Evolutionary conservation across 2,329 filamentous ascomycete genomes (phyloP).

Genomic region (Calonectria pauciramosa): DNA sequence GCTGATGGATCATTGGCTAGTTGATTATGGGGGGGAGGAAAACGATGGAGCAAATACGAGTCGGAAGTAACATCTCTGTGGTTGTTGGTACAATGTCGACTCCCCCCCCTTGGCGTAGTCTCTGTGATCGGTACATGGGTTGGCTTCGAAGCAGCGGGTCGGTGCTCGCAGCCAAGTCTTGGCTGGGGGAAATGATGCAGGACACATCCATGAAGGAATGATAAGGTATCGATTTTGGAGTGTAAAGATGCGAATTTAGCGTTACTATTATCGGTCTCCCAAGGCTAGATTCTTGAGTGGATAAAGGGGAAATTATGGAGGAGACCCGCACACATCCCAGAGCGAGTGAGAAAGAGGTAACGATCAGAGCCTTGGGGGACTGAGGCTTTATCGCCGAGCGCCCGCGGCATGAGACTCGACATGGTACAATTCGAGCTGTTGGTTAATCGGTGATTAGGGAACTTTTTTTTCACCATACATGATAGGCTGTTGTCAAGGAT

Average conservation of each 20-base stretch:
- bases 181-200: conserved; percentile 23
- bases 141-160: conserved; percentile 1
- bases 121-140: conserved; percentile 11
- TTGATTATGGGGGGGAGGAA: neutral
- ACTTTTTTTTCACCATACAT: neutral
- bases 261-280: conserved; percentile 22
- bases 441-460: neutral
- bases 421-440: neutral
- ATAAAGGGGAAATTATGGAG: conserved; percentile 39
- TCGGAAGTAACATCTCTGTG: conserved; percentile 12
- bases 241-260: conserved; percentile 15
- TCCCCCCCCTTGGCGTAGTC: neutral
- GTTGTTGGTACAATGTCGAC: neutral
- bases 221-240: conserved; percentile 33
- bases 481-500: conserved; percentile 3
- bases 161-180: neutral
- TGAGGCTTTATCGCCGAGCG: conserved; percentile 37
- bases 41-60: conserved; percentile 30
- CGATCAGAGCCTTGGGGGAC: neutral
- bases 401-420: conserved; percentile 13
- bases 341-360: neutral
- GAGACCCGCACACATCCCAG: conserved; percentile 22
- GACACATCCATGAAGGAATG: conserved; percentile 24
- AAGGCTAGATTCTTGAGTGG: conserved; percentile 32
- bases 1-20: conserved; percentile 1